Evolutionary conservation across 192 early-diverging fungal genomes (phyloP), one percentile per base, ranked within the genome.

Genomic region (Coemansia sp.): DNA sequence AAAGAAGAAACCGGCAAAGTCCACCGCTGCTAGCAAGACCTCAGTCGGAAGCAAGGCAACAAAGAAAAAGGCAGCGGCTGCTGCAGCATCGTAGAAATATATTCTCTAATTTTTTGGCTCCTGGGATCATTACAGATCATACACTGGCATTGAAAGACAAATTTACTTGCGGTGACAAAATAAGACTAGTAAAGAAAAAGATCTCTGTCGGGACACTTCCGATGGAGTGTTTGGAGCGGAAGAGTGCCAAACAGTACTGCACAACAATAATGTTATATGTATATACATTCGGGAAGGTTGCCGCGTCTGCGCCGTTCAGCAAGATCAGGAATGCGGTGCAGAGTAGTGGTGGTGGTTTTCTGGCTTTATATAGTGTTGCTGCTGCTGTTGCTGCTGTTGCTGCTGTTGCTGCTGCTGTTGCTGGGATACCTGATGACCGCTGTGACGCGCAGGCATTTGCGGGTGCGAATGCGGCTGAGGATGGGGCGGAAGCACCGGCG

Each of bases 281-380:
- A 75, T 75, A 65, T 70, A 70, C 73, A 70, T 59, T 62, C 68
- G 58, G 13, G n/a, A 30, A n/a, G n/a, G n/a, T n/a, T n/a, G n/a
- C n/a, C 13, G 34, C 13, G 38, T 69, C 60, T 37, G 30, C 7
- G 50, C 45, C 47, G 19, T 68, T 50, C 36, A 34, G 45, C 23
- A 28, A 3, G 36, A 27, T 57, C 25, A 57, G 22, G 55, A 25
- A 27, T 36, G 31, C n/a, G 33, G 55, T 38, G 55, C 34, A 37
- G 31, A 22, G 9, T 36, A 57, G 13, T 36, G n/a, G 13, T 36
- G 54, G 29, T 37, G 55, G 37, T 19, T 40, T 23, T 57, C 25
- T 40, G 25, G 29, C 30, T 64, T 52, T 38, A 55, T 23, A 27
- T 41, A 41, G 10, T 34, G 62, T 33, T 61, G 50, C 45, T n/a